Evolutionary conservation across 495 filamentous ascomycete species (phyloP).

Genomic region (Talaromyces proteolyticus): DNA sequence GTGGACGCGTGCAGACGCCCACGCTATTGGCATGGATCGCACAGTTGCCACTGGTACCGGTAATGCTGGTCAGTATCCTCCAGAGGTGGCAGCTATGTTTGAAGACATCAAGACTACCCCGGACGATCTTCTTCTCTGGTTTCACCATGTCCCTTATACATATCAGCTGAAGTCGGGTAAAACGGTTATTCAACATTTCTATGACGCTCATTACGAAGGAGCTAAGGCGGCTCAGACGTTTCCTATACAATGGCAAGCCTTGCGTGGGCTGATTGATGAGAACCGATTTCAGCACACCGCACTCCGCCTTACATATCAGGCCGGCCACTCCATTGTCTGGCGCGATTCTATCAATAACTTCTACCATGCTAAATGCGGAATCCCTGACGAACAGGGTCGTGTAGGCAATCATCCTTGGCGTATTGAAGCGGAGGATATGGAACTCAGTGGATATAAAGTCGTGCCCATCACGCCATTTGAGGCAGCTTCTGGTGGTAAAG

Average conservation of each 20-base stretch:
- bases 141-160: conserved; percentile 69
- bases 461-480: conserved; percentile 49
- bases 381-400: conserved; percentile 46
- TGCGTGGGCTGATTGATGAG: conserved; percentile 52
- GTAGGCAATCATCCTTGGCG: conserved; percentile 55
- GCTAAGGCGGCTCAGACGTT: conserved; percentile 55
- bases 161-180: conserved; percentile 57
- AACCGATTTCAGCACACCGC: conserved; percentile 54
- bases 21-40: conserved; percentile 66
- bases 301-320: conserved; percentile 55
- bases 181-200: conserved; percentile 73
- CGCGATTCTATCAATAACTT: conserved; percentile 58
- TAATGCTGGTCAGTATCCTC: conserved; percentile 59
- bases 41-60: conserved; percentile 63
- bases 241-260: conserved; percentile 42
- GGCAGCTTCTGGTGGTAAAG: conserved; percentile 40
- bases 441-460: conserved; percentile 44
- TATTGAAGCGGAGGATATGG: conserved; percentile 61
- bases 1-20: conserved; percentile 60
- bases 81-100: conserved; percentile 47
- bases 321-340: conserved; percentile 66
- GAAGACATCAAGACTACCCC: conserved; percentile 60
- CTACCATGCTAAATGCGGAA: conserved; percentile 53
- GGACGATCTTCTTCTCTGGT: conserved; percentile 67
- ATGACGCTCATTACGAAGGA: conserved; percentile 63